phyloP scores from a whole-genome alignment of 768 basidiomycete genomes.

The Boletus vinaceobasis region DNA sequence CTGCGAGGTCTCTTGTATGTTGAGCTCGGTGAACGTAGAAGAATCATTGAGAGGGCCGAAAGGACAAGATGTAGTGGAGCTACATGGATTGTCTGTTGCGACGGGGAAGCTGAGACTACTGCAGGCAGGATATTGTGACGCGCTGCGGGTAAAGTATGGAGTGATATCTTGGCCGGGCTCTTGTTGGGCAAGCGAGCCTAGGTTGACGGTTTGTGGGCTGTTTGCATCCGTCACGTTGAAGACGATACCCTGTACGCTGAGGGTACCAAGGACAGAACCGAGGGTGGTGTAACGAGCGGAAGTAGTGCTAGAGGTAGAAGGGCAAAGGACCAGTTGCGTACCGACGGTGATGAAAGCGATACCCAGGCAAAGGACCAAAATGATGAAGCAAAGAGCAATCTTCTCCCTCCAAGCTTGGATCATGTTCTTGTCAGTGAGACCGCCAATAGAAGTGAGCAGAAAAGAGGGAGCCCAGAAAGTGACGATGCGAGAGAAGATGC shows the following conservation, averaged over 20 bases:
- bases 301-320: constrained; percentile 45
- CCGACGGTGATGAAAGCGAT: constrained; percentile 95
- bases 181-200: constrained; percentile 51
- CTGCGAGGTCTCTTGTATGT: constrained; percentile 61
- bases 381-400: constrained; percentile 88
- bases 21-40: constrained; percentile 57
- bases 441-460: constrained; percentile 68
- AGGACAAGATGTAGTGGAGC: constrained; percentile 55
- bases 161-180: constrained; percentile 87
- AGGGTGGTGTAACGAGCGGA: constrained; percentile 48
- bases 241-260: constrained; percentile 74
- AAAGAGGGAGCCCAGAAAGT: constrained; percentile 91
- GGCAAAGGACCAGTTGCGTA: constrained; percentile 89
- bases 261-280: constrained; percentile 54
- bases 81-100: constrained; percentile 76
- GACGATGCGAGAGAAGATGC: constrained; percentile 69
- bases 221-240: constrained; percentile 65
- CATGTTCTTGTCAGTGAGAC: constrained; percentile 72
- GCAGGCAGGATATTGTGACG: constrained; percentile 65
- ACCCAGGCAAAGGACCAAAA: constrained; percentile 66
- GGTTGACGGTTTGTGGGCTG: constrained; percentile 49
- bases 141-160: constrained; percentile 71
- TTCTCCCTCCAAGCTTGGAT: constrained; percentile 98
- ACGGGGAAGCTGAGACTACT: constrained; percentile 56
- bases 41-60: constrained; percentile 56